Base-by-base conservation (phyloP, 2,329 filamentous ascomycete species). In the Aureobasidium sp. region DNA sequence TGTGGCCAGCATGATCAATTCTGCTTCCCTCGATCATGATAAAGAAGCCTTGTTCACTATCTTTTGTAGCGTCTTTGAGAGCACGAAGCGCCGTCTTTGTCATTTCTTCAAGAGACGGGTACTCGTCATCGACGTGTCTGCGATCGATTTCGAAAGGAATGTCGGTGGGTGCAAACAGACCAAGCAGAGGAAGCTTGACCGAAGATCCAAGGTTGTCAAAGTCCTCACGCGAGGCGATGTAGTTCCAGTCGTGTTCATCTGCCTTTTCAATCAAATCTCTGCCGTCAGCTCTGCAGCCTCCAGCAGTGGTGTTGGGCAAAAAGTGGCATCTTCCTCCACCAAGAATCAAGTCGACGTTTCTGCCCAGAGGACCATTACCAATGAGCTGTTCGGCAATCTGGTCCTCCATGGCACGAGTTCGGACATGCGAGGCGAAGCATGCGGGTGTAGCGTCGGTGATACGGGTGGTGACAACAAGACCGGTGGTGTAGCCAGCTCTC, bases 11-110 rank as follows among this genome's bases (percentile, higher is more conserved):
- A 72, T 99, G 94, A 71, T 99, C 94, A 69, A 99, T 97, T 46
- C 94, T 84, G 69, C 90, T 96, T 5, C 92, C 94, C 75, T 99
- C 94, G 65, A 99, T 95, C 93, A 99, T 96, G 69, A 99, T 80
- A 77, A 99, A 99, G 80, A 97, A 99, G 5, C 94, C 94, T 75
- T 95, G 86, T 46, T 97, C 91, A 65, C 84, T 91, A 71, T 92
- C 81, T 70, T 84, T 81, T 0, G 94, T 97, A 0, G 92, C 94
- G 63, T 86, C 85, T 65, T 88, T 88, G 27, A 99, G 83, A 1
- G 90, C 86, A 15, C 82, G 84, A 65, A 99, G 79, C 1, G 94
- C 93, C 17, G 90, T 90, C 67, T 83, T 82, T 9, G 93, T 85
- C 92, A 97, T 97, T 75, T 97, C 92, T 71, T 89, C 89, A 44